Base-by-base conservation (phyloP, 2,329 filamentous ascomycete species). In the Cercospora berteroae region DNA sequence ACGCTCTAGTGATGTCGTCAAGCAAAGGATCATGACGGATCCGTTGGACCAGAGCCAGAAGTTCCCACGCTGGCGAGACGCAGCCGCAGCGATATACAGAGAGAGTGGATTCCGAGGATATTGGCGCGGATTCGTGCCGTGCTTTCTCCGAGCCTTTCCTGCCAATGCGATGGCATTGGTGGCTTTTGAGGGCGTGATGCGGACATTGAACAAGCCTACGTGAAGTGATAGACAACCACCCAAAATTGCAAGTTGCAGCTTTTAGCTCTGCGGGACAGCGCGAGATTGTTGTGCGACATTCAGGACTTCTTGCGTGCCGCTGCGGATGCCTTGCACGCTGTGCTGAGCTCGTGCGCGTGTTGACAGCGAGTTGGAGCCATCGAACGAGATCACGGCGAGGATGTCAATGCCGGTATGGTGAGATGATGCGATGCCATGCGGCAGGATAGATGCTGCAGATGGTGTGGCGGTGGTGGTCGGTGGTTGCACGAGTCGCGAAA, bases 21-120 rank as follows among this genome's bases (percentile, higher is more conserved):
- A 98, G 85, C 94, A 98, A 83, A 86, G 93, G 33, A 90, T 99
- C 77, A 98, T 99, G 95, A 97, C 94, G 13, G 95, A 98, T 80
- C 89, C 92, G 4, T 82, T 98, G 62, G 94, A 90, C 1, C 89
- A 90, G 71, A 70, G 62, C 89, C 86, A 88, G 69, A 87, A 83
- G 72, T 98, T 94, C 77, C 83, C 81, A 12, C 82, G 84, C 60
- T 98, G 95, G 95, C 88, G 85, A 76, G 88, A 94, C 72, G 95
- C 94, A 0, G 94, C 92, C 0, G 82, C 77, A 62, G 86, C 90
- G 0, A 90, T 98, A 1, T 96, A 91, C 74, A 83, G 83, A 58
- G 93, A 97, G 77, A 81, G 81, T 58, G 95, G 95, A 1, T 88
- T 81, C 81, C 90, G 81, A 77, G 95, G 93, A 0, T 98, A 93